Percentiles rank a stretch among this genome's conserved stretches.
Conservation (phyloP, 2,329 filamentous ascomycete genomes). For the Aspergillus clavatus region DNA sequence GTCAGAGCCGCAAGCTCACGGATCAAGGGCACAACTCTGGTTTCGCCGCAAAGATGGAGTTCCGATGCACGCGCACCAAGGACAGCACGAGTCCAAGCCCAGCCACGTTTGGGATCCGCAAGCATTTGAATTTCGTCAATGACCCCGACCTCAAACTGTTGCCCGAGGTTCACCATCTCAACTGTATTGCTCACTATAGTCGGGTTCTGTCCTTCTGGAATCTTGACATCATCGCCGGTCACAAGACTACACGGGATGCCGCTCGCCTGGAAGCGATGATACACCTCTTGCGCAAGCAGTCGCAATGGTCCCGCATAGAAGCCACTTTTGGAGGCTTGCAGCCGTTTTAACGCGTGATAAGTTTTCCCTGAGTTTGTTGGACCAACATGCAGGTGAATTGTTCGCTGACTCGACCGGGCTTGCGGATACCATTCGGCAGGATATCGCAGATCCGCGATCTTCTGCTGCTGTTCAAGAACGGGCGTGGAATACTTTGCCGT, state of each 20-base stretch:
- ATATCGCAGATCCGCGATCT: slow-evolving; percentile 76
- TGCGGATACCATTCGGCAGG: slow-evolving; percentile 89
- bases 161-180: slow-evolving; percentile 69
- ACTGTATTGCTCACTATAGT: slow-evolving; percentile 82
- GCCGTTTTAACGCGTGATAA: slow-evolving; percentile 80
- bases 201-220: slow-evolving; percentile 54
- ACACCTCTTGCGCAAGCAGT: slow-evolving; percentile 91
- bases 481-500: slow-evolving; percentile 53
- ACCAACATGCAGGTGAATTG: slow-evolving; percentile 86
- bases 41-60: slow-evolving; percentile 89
- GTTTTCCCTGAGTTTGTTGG: slow-evolving; percentile 99
- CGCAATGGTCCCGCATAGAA: slow-evolving; percentile 89
- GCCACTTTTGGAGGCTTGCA: slow-evolving; percentile 70
- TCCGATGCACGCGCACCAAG: slow-evolving; percentile 83
- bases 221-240: slow-evolving; percentile 83
- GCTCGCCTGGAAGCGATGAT: slow-evolving; percentile 73
- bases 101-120: slow-evolving; percentile 70
- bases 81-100: slow-evolving; percentile 90
- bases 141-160: slow-evolving; percentile 75
- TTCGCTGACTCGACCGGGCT: slow-evolving; percentile 73
- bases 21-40: slow-evolving; percentile 73
- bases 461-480: slow-evolving; percentile 56
- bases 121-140: slow-evolving; percentile 99
- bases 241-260: slow-evolving; percentile 72
- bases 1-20: slow-evolving; percentile 69